A percentile compares a stretch with the other conserved stretches of the same genome.
phyloP scores from a whole-genome alignment of 192 early-diverging fungal species.

The Mortierella claussenii region DNA sequence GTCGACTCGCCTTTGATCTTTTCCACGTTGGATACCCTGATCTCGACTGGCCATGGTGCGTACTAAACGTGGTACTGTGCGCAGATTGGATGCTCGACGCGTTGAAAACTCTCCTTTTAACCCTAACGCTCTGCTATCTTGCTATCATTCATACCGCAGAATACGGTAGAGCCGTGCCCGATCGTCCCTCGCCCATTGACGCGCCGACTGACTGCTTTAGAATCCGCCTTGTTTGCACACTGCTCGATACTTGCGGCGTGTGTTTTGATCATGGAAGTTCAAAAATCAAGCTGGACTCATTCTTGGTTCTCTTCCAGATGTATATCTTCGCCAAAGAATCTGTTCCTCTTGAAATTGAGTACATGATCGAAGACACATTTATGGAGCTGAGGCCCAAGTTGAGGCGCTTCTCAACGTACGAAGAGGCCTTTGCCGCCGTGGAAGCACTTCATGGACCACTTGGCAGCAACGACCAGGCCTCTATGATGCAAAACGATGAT shows the following conservation, averaged over 20 bases:
- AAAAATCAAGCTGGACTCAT: constrained; percentile 76
- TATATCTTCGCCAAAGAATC: constrained; percentile 87
- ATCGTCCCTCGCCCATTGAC: constrained; percentile 75
- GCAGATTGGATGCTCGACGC: no score
- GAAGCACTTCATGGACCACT: constrained; percentile 63
- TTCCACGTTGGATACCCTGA: constrained; percentile 85
- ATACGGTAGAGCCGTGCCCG: constrained; percentile 61
- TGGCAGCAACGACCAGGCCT: constrained; percentile 50
- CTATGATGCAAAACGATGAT: constrained; percentile 59
- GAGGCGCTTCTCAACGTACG: constrained; percentile 71
- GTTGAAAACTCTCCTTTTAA: not conserved
- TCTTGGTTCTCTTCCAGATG: constrained; percentile 88
- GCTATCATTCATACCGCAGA: no score
- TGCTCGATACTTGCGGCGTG: constrained; percentile 89
- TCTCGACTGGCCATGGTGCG: constrained; percentile 87
- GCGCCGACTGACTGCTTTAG: constrained; percentile 92
- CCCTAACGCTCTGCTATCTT: not conserved
- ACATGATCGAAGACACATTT: constrained; percentile 83
- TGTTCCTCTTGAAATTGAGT: constrained; percentile 90
- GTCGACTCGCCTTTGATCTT: constrained; percentile 82
- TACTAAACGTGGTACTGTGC: no score
- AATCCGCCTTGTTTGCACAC: constrained; percentile 83
- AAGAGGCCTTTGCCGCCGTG: constrained; percentile 81
- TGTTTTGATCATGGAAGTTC: constrained; percentile 78
- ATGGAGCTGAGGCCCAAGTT: constrained; percentile 77